A percentile compares a stretch with the other conserved stretches of the same genome.
Evolutionary conservation across 2,329 filamentous ascomycete genomes (phyloP).

Genomic region (Cladosporium colombiae): DNA sequence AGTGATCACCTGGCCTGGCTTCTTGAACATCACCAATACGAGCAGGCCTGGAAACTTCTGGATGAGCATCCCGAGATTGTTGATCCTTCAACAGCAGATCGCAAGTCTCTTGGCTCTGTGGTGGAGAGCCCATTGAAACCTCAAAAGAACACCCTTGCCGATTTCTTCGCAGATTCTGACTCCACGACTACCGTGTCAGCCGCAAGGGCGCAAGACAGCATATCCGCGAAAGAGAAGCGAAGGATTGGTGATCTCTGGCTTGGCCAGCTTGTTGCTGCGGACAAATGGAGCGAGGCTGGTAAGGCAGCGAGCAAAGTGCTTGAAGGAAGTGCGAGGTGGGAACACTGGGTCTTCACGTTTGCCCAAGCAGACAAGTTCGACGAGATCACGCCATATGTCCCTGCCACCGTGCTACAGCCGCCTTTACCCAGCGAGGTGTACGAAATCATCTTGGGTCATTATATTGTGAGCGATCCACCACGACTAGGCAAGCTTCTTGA

Average conservation of each 20-base stretch:
- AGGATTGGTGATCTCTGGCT: conserved; percentile 93
- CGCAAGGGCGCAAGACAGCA: conserved; percentile 56
- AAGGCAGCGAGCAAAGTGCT: conserved; percentile 81
- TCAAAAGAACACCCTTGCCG: conserved; percentile 33
- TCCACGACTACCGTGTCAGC: conserved; percentile 64
- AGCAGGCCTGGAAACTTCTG: conserved; percentile 84
- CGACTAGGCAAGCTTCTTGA: conserved; percentile 79
- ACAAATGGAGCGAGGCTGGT: conserved; percentile 77
- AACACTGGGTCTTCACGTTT: conserved; percentile 94
- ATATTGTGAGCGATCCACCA: conserved; percentile 74
- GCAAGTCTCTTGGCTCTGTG: conserved; percentile 37
- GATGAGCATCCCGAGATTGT: conserved; percentile 80
- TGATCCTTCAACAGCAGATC: conserved; percentile 41
- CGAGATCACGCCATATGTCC: conserved; percentile 84
- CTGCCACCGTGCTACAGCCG: conserved; percentile 72
- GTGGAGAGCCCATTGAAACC: conserved; percentile 48
- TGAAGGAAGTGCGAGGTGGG: conserved; percentile 78
- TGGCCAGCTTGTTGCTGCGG: conserved; percentile 73
- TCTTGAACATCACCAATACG: conserved; percentile 75
- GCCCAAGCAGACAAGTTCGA: conserved; percentile 83
- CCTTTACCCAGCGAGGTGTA: conserved; percentile 81
- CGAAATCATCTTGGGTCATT: conserved; percentile 85
- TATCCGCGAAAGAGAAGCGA: conserved; percentile 78
- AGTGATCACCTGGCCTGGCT: conserved; percentile 86
- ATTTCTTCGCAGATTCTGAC: conserved; percentile 60